Conservation (phyloP, 305 asterid species). For the Fraxinus latifolia region DNA sequence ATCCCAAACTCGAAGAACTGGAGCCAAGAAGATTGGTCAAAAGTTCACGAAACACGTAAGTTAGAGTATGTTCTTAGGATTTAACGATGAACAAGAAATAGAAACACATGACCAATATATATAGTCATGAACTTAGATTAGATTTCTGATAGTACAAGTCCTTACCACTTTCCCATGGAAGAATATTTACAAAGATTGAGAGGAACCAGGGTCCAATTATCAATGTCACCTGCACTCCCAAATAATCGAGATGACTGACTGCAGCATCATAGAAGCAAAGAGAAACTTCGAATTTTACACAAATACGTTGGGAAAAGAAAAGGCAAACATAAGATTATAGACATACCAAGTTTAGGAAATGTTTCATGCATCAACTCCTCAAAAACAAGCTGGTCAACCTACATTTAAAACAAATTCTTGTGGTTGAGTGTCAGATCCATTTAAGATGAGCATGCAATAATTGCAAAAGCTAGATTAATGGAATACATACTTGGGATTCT, state of each 20-base stretch:
- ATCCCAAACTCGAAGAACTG: slow-evolving; percentile 93
- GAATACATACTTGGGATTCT: slow-evolving; percentile 77
- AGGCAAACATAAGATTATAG: slow-evolving; percentile 16
- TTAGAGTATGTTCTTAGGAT: background rate
- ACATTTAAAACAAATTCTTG: slow-evolving; percentile 16
- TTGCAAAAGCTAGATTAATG: slow-evolving; percentile 17
- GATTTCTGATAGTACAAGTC: slow-evolving; percentile 25
- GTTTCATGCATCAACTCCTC: slow-evolving; percentile 88
- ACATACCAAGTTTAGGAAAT: slow-evolving; percentile 83
- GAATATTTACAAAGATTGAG: slow-evolving; percentile 73
- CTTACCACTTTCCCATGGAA: slow-evolving; percentile 98
- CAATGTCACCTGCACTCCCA: slow-evolving; percentile 92
- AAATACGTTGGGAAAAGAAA: slow-evolving; percentile 13
- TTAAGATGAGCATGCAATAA: slow-evolving; percentile 19
- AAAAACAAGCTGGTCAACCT: slow-evolving; percentile 93
- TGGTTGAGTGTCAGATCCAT: slow-evolving; percentile 12
- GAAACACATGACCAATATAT: slow-evolving; percentile 5
- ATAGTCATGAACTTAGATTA: slow-evolving; percentile 3
- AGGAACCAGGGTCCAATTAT: slow-evolving; percentile 87
- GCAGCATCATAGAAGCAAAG: slow-evolving; percentile 35
- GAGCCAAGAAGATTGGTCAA: slow-evolving; percentile 22
- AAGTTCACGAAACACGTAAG: background rate
- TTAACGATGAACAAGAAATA: slow-evolving; percentile 20
- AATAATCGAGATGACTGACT: slow-evolving; percentile 82
- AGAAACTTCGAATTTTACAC: slow-evolving; percentile 21